phyloP scores from a whole-genome alignment of 2,329 filamentous ascomycete species.

The Cercospora citrullina region DNA sequence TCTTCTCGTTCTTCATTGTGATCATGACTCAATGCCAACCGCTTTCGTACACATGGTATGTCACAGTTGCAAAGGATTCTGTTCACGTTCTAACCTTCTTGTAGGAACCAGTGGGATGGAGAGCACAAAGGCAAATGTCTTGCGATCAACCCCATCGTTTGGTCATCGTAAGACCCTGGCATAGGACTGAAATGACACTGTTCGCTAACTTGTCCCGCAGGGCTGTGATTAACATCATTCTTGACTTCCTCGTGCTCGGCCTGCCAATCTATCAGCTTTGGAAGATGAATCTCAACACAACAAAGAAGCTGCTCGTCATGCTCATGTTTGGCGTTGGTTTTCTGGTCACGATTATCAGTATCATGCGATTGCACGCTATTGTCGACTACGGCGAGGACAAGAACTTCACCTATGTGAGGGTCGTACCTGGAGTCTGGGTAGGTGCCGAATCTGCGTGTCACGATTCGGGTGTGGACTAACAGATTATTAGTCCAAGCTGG shows the following conservation, averaged over 20 bases:
- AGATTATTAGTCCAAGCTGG: slow-evolving; percentile 10
- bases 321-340: slow-evolving; percentile 13
- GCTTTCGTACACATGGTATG: background rate
- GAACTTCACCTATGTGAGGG: slow-evolving; percentile 1
- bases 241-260: slow-evolving; percentile 3
- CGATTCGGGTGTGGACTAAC: background rate
- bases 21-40: background rate
- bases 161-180: background rate
- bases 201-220: too few species aligned
- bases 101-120: too few species aligned
- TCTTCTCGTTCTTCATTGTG: background rate
- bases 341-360: slow-evolving; percentile 3
- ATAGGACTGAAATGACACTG: background rate
- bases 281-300: slow-evolving; percentile 9
- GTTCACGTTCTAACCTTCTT: background rate
- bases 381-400: background rate
- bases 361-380: background rate
- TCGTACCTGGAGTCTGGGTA: slow-evolving; percentile 6
- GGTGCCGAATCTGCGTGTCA: background rate
- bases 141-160: background rate
- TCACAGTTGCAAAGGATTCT: background rate
- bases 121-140: too few species aligned
- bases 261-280: slow-evolving; percentile 10
- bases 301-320: slow-evolving; percentile 12
- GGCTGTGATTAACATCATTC: background rate